Evolutionary conservation across 2,329 filamentous ascomycete genomes (phyloP), one percentile per base, ranked within the genome.

Genomic region (Colletotrichum ledebouriae): DNA sequence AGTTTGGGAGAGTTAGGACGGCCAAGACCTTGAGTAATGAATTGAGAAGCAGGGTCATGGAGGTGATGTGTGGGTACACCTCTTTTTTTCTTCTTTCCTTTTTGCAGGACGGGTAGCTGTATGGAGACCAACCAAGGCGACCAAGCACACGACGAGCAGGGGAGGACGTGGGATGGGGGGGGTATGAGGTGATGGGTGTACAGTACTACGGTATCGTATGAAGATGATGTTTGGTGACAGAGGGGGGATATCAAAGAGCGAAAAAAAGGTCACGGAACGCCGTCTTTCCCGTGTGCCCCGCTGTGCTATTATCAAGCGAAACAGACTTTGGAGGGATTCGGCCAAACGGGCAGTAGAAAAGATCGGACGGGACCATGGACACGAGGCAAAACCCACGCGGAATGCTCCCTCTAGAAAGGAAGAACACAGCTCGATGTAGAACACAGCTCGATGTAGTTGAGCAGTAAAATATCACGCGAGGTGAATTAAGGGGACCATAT

Each of bases 1-100:
- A 67, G 57, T 67, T 69, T 39, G 34, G 17, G 15, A 25, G 50
- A 69, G 56, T 63, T 70, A 57, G 44, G 68, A 70, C 50, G 59
- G 64, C 64, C 59, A 47, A 70, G 59, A 59, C 55, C 49, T 53
- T 47, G 49, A 66, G 66, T 66, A 68, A 65, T 65, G 61, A 65
- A 17, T 29, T 37, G 56, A 59, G 59, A 25, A 53, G 49, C 49
- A 53, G 49, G 49, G 49, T 29, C 20, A 29, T 33, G 25, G 49
- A 20, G 25, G 37, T 39, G 37, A 52, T 59, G 61, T 68, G 68
- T 62, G 52, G 67, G 25, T 47, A 53, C 65, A n/a, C 17, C 49
- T 53, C n/a, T 53, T 34, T 29, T 33, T 22, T 29, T 9, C 6
- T 29, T 6, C 25, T 6, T 6, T 29, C 29, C 29, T 25, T 29